These are phyloP conservation scores for Auriscalpium vulgare DNA, from an alignment of 768 basidiomycete genomes.

Conservation along the genomic window DNA sequence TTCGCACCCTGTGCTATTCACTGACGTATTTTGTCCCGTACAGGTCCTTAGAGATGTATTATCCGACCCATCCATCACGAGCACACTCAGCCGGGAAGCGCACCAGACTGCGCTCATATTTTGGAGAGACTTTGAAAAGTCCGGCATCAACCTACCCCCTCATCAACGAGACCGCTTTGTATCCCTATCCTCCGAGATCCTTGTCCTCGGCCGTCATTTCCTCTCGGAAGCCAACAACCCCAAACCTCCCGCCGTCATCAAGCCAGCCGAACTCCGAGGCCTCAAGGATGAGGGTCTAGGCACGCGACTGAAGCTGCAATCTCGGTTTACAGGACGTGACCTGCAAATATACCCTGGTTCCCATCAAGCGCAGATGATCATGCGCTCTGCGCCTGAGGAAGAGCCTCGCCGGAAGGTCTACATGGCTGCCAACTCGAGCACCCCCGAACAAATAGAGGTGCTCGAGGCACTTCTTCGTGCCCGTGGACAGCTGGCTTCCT, in stretches of 20 bases:
- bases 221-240: slow-evolving; percentile 56
- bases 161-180: slow-evolving; percentile 77
- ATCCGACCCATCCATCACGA: slow-evolving; percentile 56
- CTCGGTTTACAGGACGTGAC: slow-evolving; percentile 67
- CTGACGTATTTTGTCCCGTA: slow-evolving; percentile 5
- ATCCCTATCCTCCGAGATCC: slow-evolving; percentile 80
- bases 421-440: slow-evolving; percentile 72
- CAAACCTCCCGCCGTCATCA: slow-evolving; percentile 60
- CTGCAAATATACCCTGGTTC: slow-evolving; percentile 80
- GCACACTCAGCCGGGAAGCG: slow-evolving; percentile 66
- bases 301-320: slow-evolving; percentile 62
- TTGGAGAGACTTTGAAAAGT: slow-evolving; percentile 95
- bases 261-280: slow-evolving; percentile 61
- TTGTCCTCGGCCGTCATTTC: slow-evolving; percentile 82
- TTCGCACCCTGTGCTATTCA: slow-evolving; percentile 2
- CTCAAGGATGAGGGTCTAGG: slow-evolving; percentile 75
- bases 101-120: slow-evolving; percentile 86
- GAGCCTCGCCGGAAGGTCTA: slow-evolving; percentile 78
- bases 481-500: slow-evolving; percentile 72
- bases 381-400: slow-evolving; percentile 80
- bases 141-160: slow-evolving; percentile 84
- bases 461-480: slow-evolving; percentile 70
- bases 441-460: slow-evolving; percentile 62
- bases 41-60: slow-evolving; percentile 69
- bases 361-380: slow-evolving; percentile 88